Conservation (phyloP, 768 basidiomycete genomes). For the Myochromella boudieri region DNA sequence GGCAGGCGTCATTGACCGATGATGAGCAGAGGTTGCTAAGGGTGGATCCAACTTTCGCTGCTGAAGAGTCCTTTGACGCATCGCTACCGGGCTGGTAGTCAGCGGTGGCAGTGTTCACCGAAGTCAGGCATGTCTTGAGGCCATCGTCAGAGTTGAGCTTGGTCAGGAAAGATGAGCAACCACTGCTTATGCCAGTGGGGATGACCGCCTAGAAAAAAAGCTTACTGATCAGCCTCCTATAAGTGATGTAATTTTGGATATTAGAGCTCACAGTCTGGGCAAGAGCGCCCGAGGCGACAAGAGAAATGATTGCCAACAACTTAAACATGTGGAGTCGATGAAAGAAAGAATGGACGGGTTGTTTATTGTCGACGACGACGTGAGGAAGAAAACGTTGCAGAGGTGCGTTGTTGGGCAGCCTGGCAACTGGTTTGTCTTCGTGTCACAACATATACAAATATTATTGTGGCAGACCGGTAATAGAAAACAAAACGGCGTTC, state of each 20-base stretch:
- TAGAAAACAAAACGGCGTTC: slow-evolving; percentile 6
- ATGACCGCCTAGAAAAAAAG: slow-evolving; percentile 49
- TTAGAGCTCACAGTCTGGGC: slow-evolving; percentile 45
- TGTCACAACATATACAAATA: slow-evolving; percentile 34
- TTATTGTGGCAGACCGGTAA: slow-evolving; percentile 22
- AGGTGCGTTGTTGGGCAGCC: slow-evolving; percentile 15
- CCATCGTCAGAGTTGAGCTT: slow-evolving; percentile 59
- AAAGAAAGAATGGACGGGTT: slow-evolving; percentile 50
- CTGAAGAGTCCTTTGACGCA: slow-evolving; percentile 35
- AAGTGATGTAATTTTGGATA: neutral
- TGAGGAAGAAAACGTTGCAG: slow-evolving; percentile 16
- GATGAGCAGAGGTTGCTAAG: slow-evolving; percentile 57
- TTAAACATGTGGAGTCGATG: slow-evolving; percentile 45
- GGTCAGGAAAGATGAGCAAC: slow-evolving; percentile 59
- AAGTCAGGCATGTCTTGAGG: slow-evolving; percentile 59
- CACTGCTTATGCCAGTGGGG: slow-evolving; percentile 59
- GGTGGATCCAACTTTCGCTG: slow-evolving; percentile 47
- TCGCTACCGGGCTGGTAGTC: slow-evolving; percentile 51
- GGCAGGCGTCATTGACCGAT: slow-evolving; percentile 48
- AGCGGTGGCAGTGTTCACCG: slow-evolving; percentile 60
- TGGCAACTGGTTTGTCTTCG: slow-evolving; percentile 25
- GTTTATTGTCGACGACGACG: slow-evolving; percentile 38
- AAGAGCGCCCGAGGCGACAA: slow-evolving; percentile 48
- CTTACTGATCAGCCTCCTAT: slow-evolving; percentile 20
- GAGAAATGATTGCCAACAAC: slow-evolving; percentile 50